Evolutionary conservation across 108 stramenopile genomes (phyloP).

Genomic region (Nitzschia palea): DNA sequence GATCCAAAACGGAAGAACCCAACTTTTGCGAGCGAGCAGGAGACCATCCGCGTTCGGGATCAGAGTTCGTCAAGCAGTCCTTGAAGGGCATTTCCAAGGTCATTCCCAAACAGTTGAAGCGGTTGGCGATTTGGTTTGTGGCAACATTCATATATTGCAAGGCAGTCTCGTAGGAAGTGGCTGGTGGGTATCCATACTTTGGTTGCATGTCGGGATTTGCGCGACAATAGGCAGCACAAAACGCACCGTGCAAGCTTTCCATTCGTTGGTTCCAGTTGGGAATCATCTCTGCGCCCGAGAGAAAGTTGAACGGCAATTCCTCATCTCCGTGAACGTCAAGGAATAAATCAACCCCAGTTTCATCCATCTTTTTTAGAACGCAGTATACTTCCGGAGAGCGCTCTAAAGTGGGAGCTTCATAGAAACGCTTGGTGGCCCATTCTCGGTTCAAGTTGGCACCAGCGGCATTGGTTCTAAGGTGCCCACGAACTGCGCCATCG

Average conservation of each 20-base stretch:
- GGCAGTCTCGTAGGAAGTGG: slow-evolving; percentile 32
- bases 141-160: slow-evolving; percentile 72
- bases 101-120: slow-evolving; percentile 77
- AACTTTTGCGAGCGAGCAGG: slow-evolving; percentile 55
- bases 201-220: slow-evolving; percentile 81
- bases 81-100: slow-evolving; percentile 93
- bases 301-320: slow-evolving; percentile 80
- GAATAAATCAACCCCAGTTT: slow-evolving; percentile 78
- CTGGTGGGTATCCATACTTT: slow-evolving; percentile 71
- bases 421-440: slow-evolving; percentile 71
- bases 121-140: slow-evolving; percentile 74
- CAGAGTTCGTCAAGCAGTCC: slow-evolving; percentile 60
- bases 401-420: slow-evolving; percentile 77
- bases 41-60: slow-evolving; percentile 71
- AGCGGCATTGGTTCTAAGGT: slow-evolving; percentile 77
- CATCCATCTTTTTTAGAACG: slow-evolving; percentile 81
- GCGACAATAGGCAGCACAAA: slow-evolving; percentile 62
- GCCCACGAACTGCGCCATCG: slow-evolving; percentile 78
- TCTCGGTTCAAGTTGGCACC: slow-evolving; percentile 89
- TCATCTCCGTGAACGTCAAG: slow-evolving; percentile 91
- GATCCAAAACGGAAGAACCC: slow-evolving; percentile 67
- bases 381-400: slow-evolving; percentile 82
- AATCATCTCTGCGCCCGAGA: slow-evolving; percentile 69
- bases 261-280: slow-evolving; percentile 73
- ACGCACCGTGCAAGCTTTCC: slow-evolving; percentile 77